Evolutionary conservation across 1,284 basidiomycete species (phyloP).

Genomic region (Wolfiporia cocos): DNA sequence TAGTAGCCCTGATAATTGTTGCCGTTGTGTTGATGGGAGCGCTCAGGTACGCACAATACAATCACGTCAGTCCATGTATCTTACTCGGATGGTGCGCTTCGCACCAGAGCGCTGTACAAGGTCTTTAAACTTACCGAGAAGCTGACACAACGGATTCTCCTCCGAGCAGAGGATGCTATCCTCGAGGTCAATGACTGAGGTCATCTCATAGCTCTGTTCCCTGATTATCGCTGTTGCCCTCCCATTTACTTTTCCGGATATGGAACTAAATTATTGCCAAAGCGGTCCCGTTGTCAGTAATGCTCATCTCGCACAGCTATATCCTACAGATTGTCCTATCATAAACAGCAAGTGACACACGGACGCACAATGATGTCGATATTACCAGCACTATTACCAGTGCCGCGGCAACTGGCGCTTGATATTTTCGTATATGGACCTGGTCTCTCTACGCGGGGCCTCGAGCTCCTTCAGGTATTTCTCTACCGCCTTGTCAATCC

Average conservation of each 20-base stretch:
- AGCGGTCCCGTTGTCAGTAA: too few relatives aligned
- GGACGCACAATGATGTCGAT: too few relatives aligned
- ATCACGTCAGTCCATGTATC: too few relatives aligned
- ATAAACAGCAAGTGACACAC: too few relatives aligned
- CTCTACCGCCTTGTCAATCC: slow-evolving; percentile 63
- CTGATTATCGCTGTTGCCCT: neutral
- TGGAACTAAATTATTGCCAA: too few relatives aligned
- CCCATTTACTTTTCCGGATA: slow-evolving; percentile 1
- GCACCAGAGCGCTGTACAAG: slow-evolving; percentile 55
- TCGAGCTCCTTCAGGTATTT: slow-evolving; percentile 68
- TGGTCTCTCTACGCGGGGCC: slow-evolving; percentile 51
- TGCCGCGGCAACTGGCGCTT: slow-evolving; percentile 62
- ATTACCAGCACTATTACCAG: slow-evolving; percentile 25
- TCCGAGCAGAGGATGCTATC: slow-evolving; percentile 72
- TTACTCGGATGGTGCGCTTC: neutral
- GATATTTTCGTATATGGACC: slow-evolving; percentile 55
- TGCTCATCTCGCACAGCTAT: too few relatives aligned
- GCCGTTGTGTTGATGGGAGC: slow-evolving; percentile 58
- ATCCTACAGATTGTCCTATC: too few relatives aligned
- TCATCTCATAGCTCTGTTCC: slow-evolving; percentile 5
- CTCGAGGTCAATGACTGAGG: slow-evolving; percentile 68
- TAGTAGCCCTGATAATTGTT: slow-evolving; percentile 59
- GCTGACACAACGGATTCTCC: slow-evolving; percentile 52
- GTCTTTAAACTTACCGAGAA: slow-evolving; percentile 62
- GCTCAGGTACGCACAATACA: slow-evolving; percentile 40